Evolutionary conservation across 2,329 filamentous ascomycete genomes (phyloP), one percentile per base, ranked within the genome.

Genomic region (Hypoxylon sp.): DNA sequence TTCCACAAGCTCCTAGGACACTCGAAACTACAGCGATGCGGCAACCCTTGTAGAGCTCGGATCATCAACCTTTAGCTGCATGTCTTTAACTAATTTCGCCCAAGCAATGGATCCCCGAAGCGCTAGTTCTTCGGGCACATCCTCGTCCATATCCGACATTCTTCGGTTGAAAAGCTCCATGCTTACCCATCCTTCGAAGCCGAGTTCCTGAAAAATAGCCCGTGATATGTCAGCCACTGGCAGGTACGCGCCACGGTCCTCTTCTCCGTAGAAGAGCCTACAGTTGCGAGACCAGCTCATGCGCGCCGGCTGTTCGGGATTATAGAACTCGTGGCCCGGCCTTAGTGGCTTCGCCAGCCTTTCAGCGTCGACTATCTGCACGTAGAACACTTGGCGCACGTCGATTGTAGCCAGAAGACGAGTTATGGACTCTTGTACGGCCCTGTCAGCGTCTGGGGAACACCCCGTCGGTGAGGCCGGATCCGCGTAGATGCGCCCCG

Each of bases 271-370:
- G 72, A 91, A 93, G 2, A 91, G 75, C 17, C 91, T 81, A 65
- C 89, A 91, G 73, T 93, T 93, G 17, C 91, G 79, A 37, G 86
- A 91, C 91, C 91, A 94, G 71, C 85, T 91, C 91, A 94, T 94
- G 3, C 89, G 79, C 1, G 85, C 73, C 15, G 83, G 84, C 75
- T 91, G 89, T 4, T 80, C 82, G 0, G 81, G 74, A 7, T 85
- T 79, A 77, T 89, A 84, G 70, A 85, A 90, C 5, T 79, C 74
- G 72, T 92, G 89, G 1, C 80, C 82, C 19, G 81, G 73, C 2
- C 82, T 70, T 7, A 94, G 75, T 0, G 91, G 90, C 10, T 78
- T 70, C 0, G 75, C 71, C 3, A 93, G 80, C 3, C 84, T 80
- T 74, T 92, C 89, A 1, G 87, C 91, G 71, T 94, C 91, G 4